These are phyloP conservation scores for Phoma herbarum DNA, from an alignment of 2,329 filamentous ascomycete genomes.

Conservation along the genomic window DNA sequence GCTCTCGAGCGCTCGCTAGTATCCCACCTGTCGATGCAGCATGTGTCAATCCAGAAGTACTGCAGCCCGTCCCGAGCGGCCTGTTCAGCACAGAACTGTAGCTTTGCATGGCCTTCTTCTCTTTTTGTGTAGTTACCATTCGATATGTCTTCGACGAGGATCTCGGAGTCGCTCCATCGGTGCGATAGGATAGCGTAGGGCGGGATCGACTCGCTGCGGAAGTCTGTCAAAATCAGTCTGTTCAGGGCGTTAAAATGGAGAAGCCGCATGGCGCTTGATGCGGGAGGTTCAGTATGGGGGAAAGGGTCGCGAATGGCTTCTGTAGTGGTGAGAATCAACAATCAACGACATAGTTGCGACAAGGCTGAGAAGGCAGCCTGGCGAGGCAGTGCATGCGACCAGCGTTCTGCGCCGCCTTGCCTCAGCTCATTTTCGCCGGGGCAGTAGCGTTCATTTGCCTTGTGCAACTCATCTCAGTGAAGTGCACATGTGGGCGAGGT, in stretches of 20 bases:
- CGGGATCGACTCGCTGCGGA: constrained; percentile 23
- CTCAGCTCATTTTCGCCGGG: not conserved
- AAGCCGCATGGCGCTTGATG: constrained; percentile 20
- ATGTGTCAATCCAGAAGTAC: constrained; percentile 21
- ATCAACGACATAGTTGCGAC: not conserved
- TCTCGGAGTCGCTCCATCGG: constrained; percentile 43
- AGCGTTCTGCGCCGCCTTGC: constrained; percentile 2
- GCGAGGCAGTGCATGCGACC: constrained; percentile 17
- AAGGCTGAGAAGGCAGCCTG: constrained; percentile 10
- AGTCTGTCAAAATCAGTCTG: constrained; percentile 25
- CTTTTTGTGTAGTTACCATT: constrained; percentile 21
- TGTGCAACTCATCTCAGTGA: constrained; percentile 2
- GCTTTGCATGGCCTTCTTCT: constrained; percentile 27
- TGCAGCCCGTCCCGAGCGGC: constrained; percentile 29
- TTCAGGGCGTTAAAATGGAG: constrained; percentile 20
- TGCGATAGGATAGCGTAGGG: constrained; percentile 50
- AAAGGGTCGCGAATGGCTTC: not conserved
- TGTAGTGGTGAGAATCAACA: not conserved
- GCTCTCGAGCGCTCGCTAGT: not conserved
- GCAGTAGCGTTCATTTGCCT: not conserved
- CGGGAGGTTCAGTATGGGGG: not conserved
- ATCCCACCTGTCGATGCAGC: constrained; percentile 8
- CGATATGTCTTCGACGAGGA: constrained; percentile 36
- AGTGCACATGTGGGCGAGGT: constrained; percentile 8
- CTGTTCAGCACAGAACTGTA: constrained; percentile 33